phyloP scores from a whole-genome alignment of 2,329 filamentous ascomycete species.

The Juglanconis juglandina region DNA sequence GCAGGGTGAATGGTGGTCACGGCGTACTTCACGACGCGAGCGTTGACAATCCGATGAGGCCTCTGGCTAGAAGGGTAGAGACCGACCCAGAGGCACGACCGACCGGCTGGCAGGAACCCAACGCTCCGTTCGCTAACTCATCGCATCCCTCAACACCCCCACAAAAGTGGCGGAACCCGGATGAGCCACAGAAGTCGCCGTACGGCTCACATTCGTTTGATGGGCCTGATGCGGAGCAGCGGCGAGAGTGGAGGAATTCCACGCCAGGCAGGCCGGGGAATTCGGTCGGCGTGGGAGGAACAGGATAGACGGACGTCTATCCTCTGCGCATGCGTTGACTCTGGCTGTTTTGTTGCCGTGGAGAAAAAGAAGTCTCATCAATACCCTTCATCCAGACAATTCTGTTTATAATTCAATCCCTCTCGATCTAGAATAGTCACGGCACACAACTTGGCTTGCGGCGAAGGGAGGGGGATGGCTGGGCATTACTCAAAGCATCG shows the following conservation, averaged over 20 bases:
- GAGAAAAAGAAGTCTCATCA: background rate
- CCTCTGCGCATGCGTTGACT: no score
- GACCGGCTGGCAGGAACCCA: constrained; percentile 66
- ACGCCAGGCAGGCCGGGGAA: constrained; percentile 49
- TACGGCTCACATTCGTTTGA: constrained; percentile 42
- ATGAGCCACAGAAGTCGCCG: constrained; percentile 42
- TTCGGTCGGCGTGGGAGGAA: constrained; percentile 47
- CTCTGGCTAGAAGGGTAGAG: constrained; percentile 66
- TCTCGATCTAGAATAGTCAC: constrained; percentile 14
- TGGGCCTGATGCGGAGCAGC: constrained; percentile 41
- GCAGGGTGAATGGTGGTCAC: constrained; percentile 47
- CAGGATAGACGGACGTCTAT: constrained; percentile 27
- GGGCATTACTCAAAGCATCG: constrained; percentile 17
- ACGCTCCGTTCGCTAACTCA: constrained; percentile 35
- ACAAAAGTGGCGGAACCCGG: constrained; percentile 43
- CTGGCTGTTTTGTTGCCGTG: background rate
- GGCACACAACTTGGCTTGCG: background rate
- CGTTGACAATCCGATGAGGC: constrained; percentile 54
- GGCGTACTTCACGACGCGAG: constrained; percentile 57
- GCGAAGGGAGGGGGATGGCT: background rate
- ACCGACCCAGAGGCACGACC: constrained; percentile 62
- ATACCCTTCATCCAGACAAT: constrained; percentile 1
- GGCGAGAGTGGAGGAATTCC: constrained; percentile 57
- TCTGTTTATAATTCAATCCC: constrained; percentile 17
- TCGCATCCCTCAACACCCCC: constrained; percentile 43